Evolutionary conservation across 192 early-diverging fungal genomes (phyloP).

Genomic region (Linnemannia schmuckeri): DNA sequence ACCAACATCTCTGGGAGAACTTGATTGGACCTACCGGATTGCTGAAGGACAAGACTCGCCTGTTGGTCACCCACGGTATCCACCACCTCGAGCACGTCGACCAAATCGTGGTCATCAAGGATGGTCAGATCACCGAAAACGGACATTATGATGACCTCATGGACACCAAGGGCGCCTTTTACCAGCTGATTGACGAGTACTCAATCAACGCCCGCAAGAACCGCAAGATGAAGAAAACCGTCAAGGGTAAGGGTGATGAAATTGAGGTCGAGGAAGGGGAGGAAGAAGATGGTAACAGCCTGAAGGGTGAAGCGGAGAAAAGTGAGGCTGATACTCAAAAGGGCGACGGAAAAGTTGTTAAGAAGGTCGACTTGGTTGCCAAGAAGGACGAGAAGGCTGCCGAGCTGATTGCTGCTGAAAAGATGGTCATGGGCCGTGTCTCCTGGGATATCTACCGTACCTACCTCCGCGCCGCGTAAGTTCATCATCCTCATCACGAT

Average conservation of each 20-base stretch:
- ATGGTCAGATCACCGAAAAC: slow-evolving; percentile 73
- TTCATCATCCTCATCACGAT: not conserved
- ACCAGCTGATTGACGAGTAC: slow-evolving; percentile 64
- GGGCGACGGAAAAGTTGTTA: slow-evolving; percentile 7
- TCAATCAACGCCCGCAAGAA: slow-evolving; percentile 55
- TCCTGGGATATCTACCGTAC: slow-evolving; percentile 78
- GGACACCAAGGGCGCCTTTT: slow-evolving; percentile 64
- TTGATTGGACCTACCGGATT: slow-evolving; percentile 82
- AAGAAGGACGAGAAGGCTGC: slow-evolving; percentile 42
- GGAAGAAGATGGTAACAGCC: slow-evolving; percentile 18
- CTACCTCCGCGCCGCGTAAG: slow-evolving; percentile 78
- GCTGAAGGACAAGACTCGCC: slow-evolving; percentile 78
- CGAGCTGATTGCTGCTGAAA: slow-evolving; percentile 82
- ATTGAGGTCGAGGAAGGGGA: slow-evolving; percentile 28
- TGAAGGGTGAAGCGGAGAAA: not conserved
- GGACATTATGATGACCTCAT: slow-evolving; percentile 74
- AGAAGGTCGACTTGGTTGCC: slow-evolving; percentile 14
- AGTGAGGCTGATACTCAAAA: slow-evolving; percentile 16
- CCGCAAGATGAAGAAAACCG: slow-evolving; percentile 6
- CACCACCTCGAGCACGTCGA: slow-evolving; percentile 80
- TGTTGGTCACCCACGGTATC: slow-evolving; percentile 88
- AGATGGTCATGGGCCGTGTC: slow-evolving; percentile 84
- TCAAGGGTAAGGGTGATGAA: not conserved
- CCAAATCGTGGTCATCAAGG: slow-evolving; percentile 75
- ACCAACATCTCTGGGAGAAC: slow-evolving; percentile 71